Evolutionary conservation across 2,329 filamentous ascomycete genomes (phyloP).

Genomic region (Exophiala xenobiotica): DNA sequence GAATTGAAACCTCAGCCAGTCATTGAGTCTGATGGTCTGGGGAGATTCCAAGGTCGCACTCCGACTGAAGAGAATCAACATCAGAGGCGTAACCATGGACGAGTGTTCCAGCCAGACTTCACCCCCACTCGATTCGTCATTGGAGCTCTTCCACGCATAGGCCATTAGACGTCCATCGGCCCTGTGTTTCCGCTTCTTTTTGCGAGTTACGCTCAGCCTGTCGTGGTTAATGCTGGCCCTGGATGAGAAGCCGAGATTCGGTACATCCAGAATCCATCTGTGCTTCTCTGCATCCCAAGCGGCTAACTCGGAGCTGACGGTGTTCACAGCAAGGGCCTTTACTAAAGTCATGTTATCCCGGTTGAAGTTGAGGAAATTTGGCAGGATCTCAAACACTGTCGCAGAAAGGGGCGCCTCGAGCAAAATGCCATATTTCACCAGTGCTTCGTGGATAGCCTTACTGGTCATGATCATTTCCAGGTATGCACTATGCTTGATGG

Average conservation of each 20-base stretch:
- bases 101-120: constrained; percentile 21
- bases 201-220: not conserved
- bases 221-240: constrained; percentile 13
- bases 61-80: constrained; percentile 21
- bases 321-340: constrained; percentile 22
- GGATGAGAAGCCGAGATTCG: constrained; percentile 6
- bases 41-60: constrained; percentile 5
- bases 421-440: constrained; percentile 10
- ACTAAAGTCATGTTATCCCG: constrained; percentile 19
- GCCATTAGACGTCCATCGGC: constrained; percentile 21
- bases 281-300: constrained; percentile 13
- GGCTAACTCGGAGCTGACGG: constrained; percentile 18
- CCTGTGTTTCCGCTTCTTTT: constrained; percentile 7
- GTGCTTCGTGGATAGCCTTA: constrained; percentile 9
- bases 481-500: constrained; percentile 19
- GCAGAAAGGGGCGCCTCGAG: not conserved
- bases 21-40: constrained; percentile 19
- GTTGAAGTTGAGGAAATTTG: constrained; percentile 17
- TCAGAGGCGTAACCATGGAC: constrained; percentile 25
- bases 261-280: constrained; percentile 3
- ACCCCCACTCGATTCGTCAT: constrained; percentile 5
- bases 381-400: constrained; percentile 16
- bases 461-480: constrained; percentile 20
- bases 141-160: constrained; percentile 15
- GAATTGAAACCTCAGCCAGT: constrained; percentile 18